A percentile compares a stretch with the other conserved stretches of the same genome.
phyloP scores from a whole-genome alignment of 1,284 basidiomycete species.

The Mycena sp. region DNA sequence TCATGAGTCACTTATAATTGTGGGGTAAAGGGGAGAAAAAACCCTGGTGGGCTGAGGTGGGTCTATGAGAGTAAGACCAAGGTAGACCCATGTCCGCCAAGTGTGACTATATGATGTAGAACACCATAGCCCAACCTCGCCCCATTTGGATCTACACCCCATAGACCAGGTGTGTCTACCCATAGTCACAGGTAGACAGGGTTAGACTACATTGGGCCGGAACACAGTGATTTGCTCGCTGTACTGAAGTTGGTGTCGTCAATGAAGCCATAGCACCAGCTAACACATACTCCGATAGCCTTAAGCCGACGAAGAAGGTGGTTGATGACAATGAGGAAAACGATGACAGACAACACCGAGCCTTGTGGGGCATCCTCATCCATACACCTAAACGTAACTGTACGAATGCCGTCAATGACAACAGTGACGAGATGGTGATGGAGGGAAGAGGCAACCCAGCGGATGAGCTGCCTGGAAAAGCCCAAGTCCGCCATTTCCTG shows the following conservation, averaged over 20 bases:
- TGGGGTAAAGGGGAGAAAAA: no score
- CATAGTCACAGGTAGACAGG: no score
- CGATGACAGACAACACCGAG: neutral
- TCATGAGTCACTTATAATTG: no score
- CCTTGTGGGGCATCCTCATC: neutral
- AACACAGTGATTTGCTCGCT: slow-evolving; percentile 1
- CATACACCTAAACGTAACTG: neutral
- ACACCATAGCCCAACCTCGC: no score
- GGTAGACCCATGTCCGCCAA: no score
- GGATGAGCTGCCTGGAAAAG: neutral
- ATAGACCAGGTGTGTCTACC: no score
- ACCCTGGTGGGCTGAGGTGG: no score
- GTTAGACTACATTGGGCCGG: no score
- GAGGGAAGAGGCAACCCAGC: neutral
- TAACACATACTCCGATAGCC: neutral
- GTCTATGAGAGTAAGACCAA: no score
- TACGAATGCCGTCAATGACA: neutral
- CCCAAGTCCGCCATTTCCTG: neutral
- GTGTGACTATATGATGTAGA: no score
- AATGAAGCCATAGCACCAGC: neutral
- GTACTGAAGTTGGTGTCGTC: neutral
- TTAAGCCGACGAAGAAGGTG: neutral
- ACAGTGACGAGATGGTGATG: neutral
- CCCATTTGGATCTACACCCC: no score
- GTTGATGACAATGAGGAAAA: slow-evolving; percentile 1